Evolutionary conservation across 2,329 filamentous ascomycete species (phyloP).

Genomic region (Botrytis aclada): DNA sequence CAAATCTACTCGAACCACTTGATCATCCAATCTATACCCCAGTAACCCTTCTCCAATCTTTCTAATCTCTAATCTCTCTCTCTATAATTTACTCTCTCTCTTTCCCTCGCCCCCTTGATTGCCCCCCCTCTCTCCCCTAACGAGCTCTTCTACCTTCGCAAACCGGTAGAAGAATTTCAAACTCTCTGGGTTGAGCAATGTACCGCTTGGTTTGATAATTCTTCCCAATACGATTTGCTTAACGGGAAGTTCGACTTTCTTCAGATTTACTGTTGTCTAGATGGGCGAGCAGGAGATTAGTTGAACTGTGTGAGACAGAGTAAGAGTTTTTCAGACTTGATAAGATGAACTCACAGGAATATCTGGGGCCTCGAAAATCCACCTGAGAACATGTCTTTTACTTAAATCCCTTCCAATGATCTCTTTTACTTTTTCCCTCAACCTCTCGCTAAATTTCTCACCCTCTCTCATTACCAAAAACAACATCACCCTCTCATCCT

Average conservation of each 20-base stretch:
- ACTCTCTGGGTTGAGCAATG: conserved; percentile 71
- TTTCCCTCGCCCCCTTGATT: neutral
- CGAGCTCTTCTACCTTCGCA: conserved; percentile 61
- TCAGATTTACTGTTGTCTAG: conserved; percentile 78
- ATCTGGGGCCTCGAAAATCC: conserved; percentile 75
- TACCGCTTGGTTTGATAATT: conserved; percentile 71
- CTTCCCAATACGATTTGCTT: conserved; percentile 80
- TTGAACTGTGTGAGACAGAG: neutral
- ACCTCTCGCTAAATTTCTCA: conserved; percentile 47
- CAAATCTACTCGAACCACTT: neutral
- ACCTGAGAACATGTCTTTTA: conserved; percentile 72
- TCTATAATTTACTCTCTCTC: conserved; percentile 4
- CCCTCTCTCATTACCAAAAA: conserved; percentile 61
- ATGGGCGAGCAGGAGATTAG: neutral
- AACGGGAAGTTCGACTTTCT: conserved; percentile 81
- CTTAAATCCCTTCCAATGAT: conserved; percentile 65
- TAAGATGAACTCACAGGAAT: conserved; percentile 62
- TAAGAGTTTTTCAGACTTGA: neutral
- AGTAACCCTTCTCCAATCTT: neutral
- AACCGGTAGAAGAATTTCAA: conserved; percentile 79
- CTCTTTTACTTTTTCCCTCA: conserved; percentile 59
- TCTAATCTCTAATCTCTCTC: neutral
- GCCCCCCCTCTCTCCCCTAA: neutral
- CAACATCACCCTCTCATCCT: conserved; percentile 56
- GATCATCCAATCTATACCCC: neutral